These are phyloP conservation scores for Musa schizocarpa DNA, from an alignment of 176 grass and related monocot species.

Conservation along the genomic window DNA sequence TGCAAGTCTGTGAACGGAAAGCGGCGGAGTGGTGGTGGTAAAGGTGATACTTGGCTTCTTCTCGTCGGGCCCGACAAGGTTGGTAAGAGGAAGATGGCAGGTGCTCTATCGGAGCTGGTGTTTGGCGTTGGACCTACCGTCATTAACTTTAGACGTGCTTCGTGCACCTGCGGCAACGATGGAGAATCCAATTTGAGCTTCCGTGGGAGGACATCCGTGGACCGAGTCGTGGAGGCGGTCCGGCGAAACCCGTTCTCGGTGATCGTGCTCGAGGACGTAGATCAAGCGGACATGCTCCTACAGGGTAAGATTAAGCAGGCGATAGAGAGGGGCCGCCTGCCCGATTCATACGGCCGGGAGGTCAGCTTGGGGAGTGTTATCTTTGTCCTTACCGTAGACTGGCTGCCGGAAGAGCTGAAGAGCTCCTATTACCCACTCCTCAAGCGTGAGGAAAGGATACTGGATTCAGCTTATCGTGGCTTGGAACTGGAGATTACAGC, in stretches of 20 bases:
- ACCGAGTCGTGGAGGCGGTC: constrained; percentile 61
- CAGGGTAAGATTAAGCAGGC: constrained; percentile 68
- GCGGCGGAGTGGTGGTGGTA: constrained; percentile 34
- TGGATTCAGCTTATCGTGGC: constrained; percentile 41
- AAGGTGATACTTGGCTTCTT: constrained; percentile 81
- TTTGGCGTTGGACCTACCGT: constrained; percentile 22
- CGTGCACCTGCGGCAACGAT: constrained; percentile 18
- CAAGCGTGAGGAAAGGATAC: constrained; percentile 51
- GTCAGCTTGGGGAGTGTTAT: constrained; percentile 69
- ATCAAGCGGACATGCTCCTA: constrained; percentile 54
- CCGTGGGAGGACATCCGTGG: constrained; percentile 70
- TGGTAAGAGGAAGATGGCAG: constrained; percentile 83
- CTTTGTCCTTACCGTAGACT: constrained; percentile 68
- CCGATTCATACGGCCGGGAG: constrained; percentile 79
- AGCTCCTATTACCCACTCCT: constrained; percentile 35
- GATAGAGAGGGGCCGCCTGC: constrained; percentile 71
- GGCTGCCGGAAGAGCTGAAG: constrained; percentile 62
- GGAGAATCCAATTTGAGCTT: constrained; percentile 29
- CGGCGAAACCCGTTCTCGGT: constrained; percentile 75
- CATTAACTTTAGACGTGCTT: constrained; percentile 39
- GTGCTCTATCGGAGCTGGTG: constrained; percentile 61
- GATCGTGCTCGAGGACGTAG: constrained; percentile 76
- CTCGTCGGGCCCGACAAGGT: constrained; percentile 83
- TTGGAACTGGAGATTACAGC: constrained; percentile 73
- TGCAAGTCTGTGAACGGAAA: constrained; percentile 64